Conservation (phyloP, 331 rosid species). For the Rhamnella rubrinervis region DNA sequence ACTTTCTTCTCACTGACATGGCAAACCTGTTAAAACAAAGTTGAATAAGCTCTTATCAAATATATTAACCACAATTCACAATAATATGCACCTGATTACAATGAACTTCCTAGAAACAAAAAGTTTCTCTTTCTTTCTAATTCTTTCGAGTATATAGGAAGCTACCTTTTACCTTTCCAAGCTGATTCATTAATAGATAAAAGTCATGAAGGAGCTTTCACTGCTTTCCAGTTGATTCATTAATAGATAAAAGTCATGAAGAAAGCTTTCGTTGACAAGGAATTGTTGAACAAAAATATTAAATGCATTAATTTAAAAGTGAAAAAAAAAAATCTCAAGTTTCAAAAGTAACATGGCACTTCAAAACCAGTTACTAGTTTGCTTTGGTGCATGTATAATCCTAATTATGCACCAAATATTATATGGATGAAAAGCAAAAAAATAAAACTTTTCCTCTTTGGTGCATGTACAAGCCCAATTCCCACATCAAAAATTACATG, state of each 20-base stretch:
- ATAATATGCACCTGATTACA: not conserved
- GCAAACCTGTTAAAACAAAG: slow-evolving; percentile 55
- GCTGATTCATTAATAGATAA: not conserved
- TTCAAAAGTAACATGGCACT: not conserved
- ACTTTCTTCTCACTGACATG: slow-evolving; percentile 75
- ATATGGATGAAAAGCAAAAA: not conserved
- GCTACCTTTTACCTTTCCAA: not conserved
- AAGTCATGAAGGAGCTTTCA: not conserved
- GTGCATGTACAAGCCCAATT: too few species aligned
- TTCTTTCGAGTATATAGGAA: not conserved
- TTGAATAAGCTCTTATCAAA: not conserved
- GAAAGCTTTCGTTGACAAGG: not conserved
- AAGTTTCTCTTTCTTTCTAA: not conserved
- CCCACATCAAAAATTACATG: too few species aligned
- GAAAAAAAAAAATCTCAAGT: not conserved
- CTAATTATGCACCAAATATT: not conserved
- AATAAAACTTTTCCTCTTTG: too few species aligned
- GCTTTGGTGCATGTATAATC: not conserved
- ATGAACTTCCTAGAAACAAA: not conserved
- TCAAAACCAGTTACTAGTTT: not conserved
- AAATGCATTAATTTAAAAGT: too few species aligned
- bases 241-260: not conserved
- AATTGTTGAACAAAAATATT: too few species aligned
- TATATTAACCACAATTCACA: not conserved
- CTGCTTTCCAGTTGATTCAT: not conserved